phyloP scores from a whole-genome alignment of 495 filamentous ascomycete genomes.

The Opeltia flavorubescens region DNA sequence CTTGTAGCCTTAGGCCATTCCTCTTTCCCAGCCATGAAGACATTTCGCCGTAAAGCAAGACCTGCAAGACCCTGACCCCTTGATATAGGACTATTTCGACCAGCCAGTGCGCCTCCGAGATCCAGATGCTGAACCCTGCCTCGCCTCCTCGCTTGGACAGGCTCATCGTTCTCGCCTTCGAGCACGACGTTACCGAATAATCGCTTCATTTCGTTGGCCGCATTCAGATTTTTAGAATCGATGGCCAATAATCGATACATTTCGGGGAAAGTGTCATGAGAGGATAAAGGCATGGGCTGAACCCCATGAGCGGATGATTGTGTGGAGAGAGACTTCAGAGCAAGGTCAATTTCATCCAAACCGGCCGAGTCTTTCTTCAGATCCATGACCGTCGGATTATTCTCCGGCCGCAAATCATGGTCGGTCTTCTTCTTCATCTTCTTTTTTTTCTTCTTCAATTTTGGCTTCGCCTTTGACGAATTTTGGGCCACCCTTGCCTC shows the following conservation, averaged over 20 bases:
- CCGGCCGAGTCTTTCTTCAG: conserved; percentile 20
- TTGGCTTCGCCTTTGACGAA: conserved; percentile 13
- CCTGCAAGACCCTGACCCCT: conserved; percentile 50
- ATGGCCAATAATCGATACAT: conserved; percentile 47
- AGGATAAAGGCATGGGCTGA: background rate
- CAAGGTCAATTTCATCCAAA: conserved; percentile 73
- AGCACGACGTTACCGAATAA: conserved; percentile 76
- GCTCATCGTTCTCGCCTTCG: conserved; percentile 38
- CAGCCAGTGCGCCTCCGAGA: conserved; percentile 56
- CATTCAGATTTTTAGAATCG: conserved; percentile 69
- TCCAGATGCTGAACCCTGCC: conserved; percentile 45
- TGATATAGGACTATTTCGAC: conserved; percentile 40
- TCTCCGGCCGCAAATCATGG: conserved; percentile 18
- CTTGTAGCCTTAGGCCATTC: conserved; percentile 74
- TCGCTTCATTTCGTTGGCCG: conserved; percentile 82
- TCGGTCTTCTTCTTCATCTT: conserved; percentile 16
- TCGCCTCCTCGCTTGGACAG: conserved; percentile 28
- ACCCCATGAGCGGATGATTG: conserved; percentile 8
- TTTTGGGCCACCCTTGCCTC: background rate
- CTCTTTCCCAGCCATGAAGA: conserved; percentile 79
- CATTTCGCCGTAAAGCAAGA: conserved; percentile 56
- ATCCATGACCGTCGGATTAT: conserved; percentile 21
- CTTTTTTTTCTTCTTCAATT: conserved; percentile 14
- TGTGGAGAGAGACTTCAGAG: conserved; percentile 49
- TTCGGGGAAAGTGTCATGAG: conserved; percentile 12